Evolutionary conservation across 2,329 filamentous ascomycete species (phyloP), one percentile per base, ranked within the genome.

Genomic region (Nothophaeocryptopus gaeumannii): DNA sequence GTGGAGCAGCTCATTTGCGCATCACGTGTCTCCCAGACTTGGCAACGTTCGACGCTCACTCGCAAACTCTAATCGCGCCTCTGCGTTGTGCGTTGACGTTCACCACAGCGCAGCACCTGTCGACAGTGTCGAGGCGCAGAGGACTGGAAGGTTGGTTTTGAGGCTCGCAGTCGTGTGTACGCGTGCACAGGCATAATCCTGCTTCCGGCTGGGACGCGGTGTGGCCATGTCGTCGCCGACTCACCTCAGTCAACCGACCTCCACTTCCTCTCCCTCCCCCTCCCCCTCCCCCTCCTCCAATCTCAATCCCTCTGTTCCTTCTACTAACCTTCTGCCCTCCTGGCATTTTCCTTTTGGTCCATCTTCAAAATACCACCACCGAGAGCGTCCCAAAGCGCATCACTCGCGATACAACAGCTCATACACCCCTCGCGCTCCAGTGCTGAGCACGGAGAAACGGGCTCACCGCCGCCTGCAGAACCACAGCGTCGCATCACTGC

Each of bases 261-360:
- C 45, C 39, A 47, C 44, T 39, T 50, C 52, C 52, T 48, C 52
- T 50, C 44, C 53, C 47, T 40, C 54, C 53, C 38, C 45, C 44
- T 45, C 50, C 44, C 31, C 53, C 38, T 42, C 45, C 33, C 39
- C 50, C 26, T 44, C 53, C 29, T 36, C n/a, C n/a, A n/a, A 50
- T 30, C 31, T 45, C 32, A 46, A 39, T 26, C 5, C 46, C 35
- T 42, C 30, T 32, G 42, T 40, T 11, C 45, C 36, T 43, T 35
- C 36, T 34, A 43, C 39, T 50, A 43, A 35, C 47, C 40, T 45
- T 26, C 45, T 52, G 38, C 49, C 53, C 32, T 42, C 56, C 40
- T 64, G 65, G 64, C 57, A 63, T 49, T 62, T 65, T 45, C 64
- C 65, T 10, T 55, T 55, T 33, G 64, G 66, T 34, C 66, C 66